Conservation (phyloP, 257 asterid species). For the Nicotiana obtusifolia region DNA sequence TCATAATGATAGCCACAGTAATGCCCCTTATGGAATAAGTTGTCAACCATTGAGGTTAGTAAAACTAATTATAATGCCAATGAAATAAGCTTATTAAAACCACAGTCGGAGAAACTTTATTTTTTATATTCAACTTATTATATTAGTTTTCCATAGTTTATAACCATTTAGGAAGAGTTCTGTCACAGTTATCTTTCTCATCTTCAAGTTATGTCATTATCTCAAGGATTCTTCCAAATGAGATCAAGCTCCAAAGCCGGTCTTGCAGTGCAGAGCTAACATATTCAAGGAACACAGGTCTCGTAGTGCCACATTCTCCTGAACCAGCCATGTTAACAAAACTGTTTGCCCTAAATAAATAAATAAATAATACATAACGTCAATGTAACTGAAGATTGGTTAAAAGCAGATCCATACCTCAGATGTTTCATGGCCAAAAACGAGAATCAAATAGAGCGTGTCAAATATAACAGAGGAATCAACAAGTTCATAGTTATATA, state of each 20-base stretch:
- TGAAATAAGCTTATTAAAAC: background rate
- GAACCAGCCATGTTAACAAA: background rate
- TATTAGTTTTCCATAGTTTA: background rate
- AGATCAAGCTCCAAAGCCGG: background rate
- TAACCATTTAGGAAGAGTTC: background rate
- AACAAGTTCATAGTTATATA: conserved; percentile 92
- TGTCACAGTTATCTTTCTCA: background rate
- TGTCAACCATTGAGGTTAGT: background rate
- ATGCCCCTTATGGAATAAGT: background rate
- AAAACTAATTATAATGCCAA: background rate
- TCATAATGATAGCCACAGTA: background rate
- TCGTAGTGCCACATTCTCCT: background rate
- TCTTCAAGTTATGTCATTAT: background rate
- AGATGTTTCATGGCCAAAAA: conserved; percentile 81
- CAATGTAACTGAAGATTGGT: background rate
- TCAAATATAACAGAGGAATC: conserved; percentile 95
- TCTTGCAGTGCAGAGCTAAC: background rate
- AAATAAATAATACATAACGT: background rate
- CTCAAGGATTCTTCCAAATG: conserved; percentile 6
- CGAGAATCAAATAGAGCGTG: conserved; percentile 71
- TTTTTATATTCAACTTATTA: background rate
- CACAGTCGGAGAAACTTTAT: background rate
- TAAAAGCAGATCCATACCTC: conserved; percentile 53
- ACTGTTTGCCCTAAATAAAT: background rate
- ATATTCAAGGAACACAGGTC: background rate